Base-by-base conservation (phyloP, 805 yeast genomes). In the Metschnikowia chrysomelidarum region DNA sequence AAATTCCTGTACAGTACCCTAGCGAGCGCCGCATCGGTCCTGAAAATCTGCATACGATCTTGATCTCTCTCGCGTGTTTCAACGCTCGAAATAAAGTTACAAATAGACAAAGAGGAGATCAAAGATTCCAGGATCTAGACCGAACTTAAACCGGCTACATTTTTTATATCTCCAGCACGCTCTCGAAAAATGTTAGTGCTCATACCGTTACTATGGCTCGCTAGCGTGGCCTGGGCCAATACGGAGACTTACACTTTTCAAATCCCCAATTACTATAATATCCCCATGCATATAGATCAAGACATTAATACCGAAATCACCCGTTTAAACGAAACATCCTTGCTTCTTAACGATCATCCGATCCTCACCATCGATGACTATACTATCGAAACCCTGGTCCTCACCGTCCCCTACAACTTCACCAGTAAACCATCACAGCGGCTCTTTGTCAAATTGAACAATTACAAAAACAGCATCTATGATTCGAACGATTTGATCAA, bases 251-350 rank as follows among this genome's bases (percentile, higher is more conserved):
- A 52, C 18, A 32, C 61, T 12, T 28, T 64, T 19, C 34, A 38
- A 22, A 43, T 66, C 0, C 72, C 72, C 0, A 52, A 60, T 21
- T 59, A 64, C 45, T 67, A 54, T 44, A 52, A 61, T 26, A 53
- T 64, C 9, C 64, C 66, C 4, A 38, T 9, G 23, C 37, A 41
- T 16, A 10, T 24, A 4, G 11, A 8, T n/a, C 5, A 3, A 3
- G 12, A 10, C 15, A n/a, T 2, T 21, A 26, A 19, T 12, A 2
- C 17, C 11, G 20, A 23, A 17, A 16, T 14, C 19, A 14, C 16
- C 24, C 39, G 16, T 14, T 24, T 51, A 26, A 40, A 44, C 27
- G 36, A 34, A 3, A 13, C 58, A 7, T 40, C 53, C 1, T 36
- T 34, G 20, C 38, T 34, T 13, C 19, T 49, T 9, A 26, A 14